phyloP scores from a whole-genome alignment of 1,284 basidiomycete species.

The Fomitopsis betulina region DNA sequence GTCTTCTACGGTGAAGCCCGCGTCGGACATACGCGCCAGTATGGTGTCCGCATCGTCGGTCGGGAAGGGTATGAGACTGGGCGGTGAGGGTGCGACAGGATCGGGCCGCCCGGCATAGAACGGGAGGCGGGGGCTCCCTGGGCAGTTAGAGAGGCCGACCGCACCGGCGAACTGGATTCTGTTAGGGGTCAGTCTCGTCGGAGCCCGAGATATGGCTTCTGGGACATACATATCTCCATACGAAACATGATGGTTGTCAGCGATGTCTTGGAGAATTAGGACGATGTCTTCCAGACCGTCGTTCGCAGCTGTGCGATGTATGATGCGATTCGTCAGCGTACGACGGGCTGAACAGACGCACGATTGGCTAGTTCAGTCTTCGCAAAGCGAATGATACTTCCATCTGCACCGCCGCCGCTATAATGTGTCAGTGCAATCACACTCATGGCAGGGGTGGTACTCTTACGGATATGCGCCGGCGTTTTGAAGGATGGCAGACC shows the following conservation, averaged over 20 bases:
- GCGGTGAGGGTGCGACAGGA: slow-evolving; percentile 20
- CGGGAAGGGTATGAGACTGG: slow-evolving; percentile 13
- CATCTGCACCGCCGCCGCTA: slow-evolving; percentile 14
- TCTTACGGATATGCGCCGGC: slow-evolving; percentile 8
- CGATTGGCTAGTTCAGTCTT: slow-evolving; percentile 15
- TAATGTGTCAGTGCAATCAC: neutral
- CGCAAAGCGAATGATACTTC: slow-evolving; percentile 19
- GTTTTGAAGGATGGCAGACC: slow-evolving; percentile 4
- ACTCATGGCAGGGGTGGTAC: neutral
- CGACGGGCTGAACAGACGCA: neutral
- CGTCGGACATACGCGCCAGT: slow-evolving; percentile 14
- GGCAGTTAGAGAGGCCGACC: slow-evolving; percentile 24
- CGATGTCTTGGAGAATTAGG: slow-evolving; percentile 14
- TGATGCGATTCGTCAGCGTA: neutral
- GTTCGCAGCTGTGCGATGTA: slow-evolving; percentile 10
- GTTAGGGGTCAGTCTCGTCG: neutral
- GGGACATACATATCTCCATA: slow-evolving; percentile 21
- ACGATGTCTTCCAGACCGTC: slow-evolving; percentile 17
- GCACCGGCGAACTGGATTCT: slow-evolving; percentile 25
- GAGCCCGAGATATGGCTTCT: neutral
- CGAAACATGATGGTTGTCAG: slow-evolving; percentile 15
- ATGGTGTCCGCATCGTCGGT: slow-evolving; percentile 12
- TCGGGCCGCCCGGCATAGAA: slow-evolving; percentile 23
- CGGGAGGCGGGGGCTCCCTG: slow-evolving; percentile 18
- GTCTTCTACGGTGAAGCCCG: slow-evolving; percentile 13